Percentiles rank a stretch among this genome's conserved stretches.
Conservation (phyloP, 2,329 filamentous ascomycete genomes). For the Penicillium sp. region DNA sequence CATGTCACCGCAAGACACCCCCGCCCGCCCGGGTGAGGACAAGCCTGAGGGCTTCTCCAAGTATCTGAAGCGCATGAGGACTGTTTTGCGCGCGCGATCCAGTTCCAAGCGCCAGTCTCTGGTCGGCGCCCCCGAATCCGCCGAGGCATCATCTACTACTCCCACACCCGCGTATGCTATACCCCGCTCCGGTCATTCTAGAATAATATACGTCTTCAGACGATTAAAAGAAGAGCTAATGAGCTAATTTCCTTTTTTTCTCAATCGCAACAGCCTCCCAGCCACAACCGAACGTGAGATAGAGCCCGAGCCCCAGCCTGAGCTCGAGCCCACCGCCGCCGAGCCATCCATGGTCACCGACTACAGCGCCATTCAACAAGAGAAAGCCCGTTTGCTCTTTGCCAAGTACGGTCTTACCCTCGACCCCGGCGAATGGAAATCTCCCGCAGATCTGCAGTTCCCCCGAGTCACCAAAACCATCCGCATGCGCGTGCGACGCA, state of each 20-base stretch:
- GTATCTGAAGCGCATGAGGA: conserved; percentile 47
- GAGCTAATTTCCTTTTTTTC: not conserved
- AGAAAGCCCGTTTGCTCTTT: conserved; percentile 50
- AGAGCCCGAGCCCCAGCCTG: conserved; percentile 9
- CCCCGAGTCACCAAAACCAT: conserved; percentile 51
- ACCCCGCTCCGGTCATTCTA: not conserved
- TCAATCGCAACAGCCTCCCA: conserved; percentile 3
- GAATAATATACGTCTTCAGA: no score
- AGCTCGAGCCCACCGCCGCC: conserved; percentile 12
- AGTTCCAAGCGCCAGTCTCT: conserved; percentile 35
- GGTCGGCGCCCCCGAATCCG: conserved; percentile 24
- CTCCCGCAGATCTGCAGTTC: conserved; percentile 38
- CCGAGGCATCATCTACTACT: conserved; percentile 21
- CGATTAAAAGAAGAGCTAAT: not conserved
- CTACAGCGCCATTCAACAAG: conserved; percentile 47
- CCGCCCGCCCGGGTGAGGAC: conserved; percentile 26
- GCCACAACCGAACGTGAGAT: conserved; percentile 2
- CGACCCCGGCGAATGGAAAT: conserved; percentile 49
- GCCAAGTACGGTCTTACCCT: conserved; percentile 53
- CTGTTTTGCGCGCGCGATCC: conserved; percentile 39
- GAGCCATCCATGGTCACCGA: conserved; percentile 32
- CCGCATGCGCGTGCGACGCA: conserved; percentile 55
- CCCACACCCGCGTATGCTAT: conserved; percentile 25
- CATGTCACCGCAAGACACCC: conserved; percentile 31
- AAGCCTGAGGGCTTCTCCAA: conserved; percentile 43